Base-by-base conservation (phyloP, 305 asterid species). In the Andrographis paniculata region DNA sequence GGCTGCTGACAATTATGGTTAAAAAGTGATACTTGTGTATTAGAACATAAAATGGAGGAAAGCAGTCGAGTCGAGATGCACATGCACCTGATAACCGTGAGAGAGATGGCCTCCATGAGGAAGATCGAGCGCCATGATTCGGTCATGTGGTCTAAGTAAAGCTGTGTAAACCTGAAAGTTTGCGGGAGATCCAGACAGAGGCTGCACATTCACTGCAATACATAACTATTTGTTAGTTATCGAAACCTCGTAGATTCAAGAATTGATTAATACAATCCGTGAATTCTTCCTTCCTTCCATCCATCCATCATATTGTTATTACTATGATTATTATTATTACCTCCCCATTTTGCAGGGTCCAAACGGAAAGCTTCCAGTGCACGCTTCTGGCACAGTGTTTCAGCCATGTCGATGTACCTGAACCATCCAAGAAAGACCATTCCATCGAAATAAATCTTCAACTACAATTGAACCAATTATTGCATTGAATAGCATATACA, bases 301-400 rank as follows among this genome's bases (percentile, higher is more conserved):
- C 30, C 30, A 3, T 8, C 4, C 4, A 8, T 8, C 30, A 24
- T 8, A 24, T 3, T 4, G 30, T 24, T 24, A 24, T 4, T 3
- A 24, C 4, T 3, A 24, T n/a, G 8, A 24, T 24, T 24, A 3
- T 8, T 24, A 24, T 8, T 24, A 24, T 24, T 24, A 82, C 92
- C 94, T 85, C 95, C 95, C 95, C 95, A 85, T 69, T 85, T 85
- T 33, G 78, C 84, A 59, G 95, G 95, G 72, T 85, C 92, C 87
- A 85, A 62, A 27, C 82, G 78, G 59, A 82, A 82, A 31, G 83
- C 94, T 72, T 85, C 95, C 55, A 82, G 50, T 9, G 91, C 95
- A 38, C 94, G 91, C 52, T 79, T 82, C 67, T 85, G 95, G 81
- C 95, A 85, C 62, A 82, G 64, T 19, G 83, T 60, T 65, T 85